Conservation (phyloP, 208 protist genomes). For the Crithidia bombi region DNA sequence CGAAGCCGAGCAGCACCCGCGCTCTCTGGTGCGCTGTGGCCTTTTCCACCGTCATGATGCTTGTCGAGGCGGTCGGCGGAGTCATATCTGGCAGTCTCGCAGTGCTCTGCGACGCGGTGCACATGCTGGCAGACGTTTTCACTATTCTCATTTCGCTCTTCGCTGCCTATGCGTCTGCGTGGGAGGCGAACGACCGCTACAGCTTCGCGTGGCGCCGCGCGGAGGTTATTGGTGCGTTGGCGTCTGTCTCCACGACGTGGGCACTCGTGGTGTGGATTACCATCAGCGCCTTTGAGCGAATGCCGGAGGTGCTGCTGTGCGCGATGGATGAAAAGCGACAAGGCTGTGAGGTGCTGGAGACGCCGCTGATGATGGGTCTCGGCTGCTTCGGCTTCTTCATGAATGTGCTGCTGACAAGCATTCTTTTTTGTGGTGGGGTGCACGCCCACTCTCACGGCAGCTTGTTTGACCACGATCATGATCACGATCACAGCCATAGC, state of each 20-base stretch:
- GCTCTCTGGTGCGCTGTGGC: conserved; percentile 18
- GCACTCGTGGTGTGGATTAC: conserved; percentile 28
- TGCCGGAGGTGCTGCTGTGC: conserved; percentile 18
- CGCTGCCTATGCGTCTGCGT: conserved; percentile 14
- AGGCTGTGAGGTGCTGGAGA: conserved; percentile 21
- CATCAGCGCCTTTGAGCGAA: conserved; percentile 19
- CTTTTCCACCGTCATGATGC: conserved; percentile 20
- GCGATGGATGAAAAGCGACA: conserved; percentile 4
- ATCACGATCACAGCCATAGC: background rate
- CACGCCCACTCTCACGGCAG: conserved; percentile 26
- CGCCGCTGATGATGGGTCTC: conserved; percentile 28
- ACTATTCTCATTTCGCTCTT: conserved; percentile 30
- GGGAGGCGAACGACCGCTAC: conserved; percentile 21
- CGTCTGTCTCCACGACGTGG: conserved; percentile 29
- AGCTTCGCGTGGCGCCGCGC: conserved; percentile 26
- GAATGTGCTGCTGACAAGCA: conserved; percentile 30
- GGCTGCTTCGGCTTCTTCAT: conserved; percentile 27
- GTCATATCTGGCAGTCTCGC: conserved; percentile 25
- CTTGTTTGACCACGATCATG: conserved; percentile 19
- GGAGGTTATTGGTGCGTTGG: conserved; percentile 23
- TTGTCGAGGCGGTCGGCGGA: conserved; percentile 23
- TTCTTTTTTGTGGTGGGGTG: conserved; percentile 24
- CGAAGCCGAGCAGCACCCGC: conserved; percentile 4
- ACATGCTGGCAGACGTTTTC: conserved; percentile 25
- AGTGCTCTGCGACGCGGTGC: conserved; percentile 24